phyloP scores from a whole-genome alignment of 2,329 filamentous ascomycete genomes.

The Colletotrichum truncatum region DNA sequence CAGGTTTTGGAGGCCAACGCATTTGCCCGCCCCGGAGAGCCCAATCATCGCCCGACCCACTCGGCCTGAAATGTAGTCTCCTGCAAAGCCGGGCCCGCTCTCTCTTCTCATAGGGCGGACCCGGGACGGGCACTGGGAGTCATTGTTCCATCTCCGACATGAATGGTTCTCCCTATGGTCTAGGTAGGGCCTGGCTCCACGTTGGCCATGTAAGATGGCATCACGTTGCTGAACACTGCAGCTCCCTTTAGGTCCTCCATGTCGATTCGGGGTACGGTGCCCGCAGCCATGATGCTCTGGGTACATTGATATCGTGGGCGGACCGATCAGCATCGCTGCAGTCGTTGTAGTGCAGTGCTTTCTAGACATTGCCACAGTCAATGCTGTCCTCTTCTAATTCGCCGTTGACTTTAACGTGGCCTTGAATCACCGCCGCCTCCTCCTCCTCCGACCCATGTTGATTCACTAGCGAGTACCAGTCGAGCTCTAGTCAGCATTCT shows the following conservation, averaged over 20 bases:
- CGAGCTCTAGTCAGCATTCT: not conserved
- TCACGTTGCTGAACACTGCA: conserved; percentile 19
- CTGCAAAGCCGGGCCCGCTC: conserved; percentile 34
- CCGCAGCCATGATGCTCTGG: not conserved
- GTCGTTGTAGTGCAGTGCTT: not conserved
- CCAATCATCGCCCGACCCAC: conserved; percentile 36
- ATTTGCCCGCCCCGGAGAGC: conserved; percentile 21
- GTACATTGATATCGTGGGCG: not conserved
- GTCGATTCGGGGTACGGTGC: not conserved
- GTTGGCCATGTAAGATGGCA: conserved; percentile 25
- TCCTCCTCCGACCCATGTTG: not conserved
- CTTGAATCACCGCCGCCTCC: not conserved
- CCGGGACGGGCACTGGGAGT: conserved; percentile 35
- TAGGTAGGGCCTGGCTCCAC: not conserved
- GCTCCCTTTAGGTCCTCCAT: not conserved
- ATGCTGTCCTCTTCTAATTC: not conserved
- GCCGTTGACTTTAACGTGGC: not conserved
- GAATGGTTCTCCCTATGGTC: not conserved
- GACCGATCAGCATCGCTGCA: not conserved
- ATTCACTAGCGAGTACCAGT: not conserved
- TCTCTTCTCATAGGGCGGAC: conserved; percentile 35
- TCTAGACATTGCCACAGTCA: not conserved
- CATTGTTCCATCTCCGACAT: conserved; percentile 26
- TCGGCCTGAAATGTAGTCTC: conserved; percentile 35
- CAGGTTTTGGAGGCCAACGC: conserved; percentile 31